phyloP scores from a whole-genome alignment of 2,329 filamentous ascomycete species.

The Pyrenochaeta sp. region DNA sequence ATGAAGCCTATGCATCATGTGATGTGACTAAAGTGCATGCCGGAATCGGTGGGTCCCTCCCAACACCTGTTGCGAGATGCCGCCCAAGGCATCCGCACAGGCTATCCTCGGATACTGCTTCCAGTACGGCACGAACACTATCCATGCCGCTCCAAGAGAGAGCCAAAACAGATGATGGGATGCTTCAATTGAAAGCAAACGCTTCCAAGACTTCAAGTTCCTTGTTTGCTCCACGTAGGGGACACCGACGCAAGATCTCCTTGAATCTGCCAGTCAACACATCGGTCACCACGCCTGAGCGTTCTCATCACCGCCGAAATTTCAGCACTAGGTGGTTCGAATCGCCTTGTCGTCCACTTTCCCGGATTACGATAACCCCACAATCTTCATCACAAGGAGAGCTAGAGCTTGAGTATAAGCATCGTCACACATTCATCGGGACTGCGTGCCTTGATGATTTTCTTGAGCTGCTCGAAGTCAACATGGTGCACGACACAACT shows the following conservation, averaged over 20 bases:
- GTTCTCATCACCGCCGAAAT: neutral
- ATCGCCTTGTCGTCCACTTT: neutral
- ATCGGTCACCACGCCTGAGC: neutral
- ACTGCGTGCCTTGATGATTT: slow-evolving; percentile 38
- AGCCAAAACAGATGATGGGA: slow-evolving; percentile 12
- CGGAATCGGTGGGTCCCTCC: too few relatives aligned
- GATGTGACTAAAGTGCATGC: neutral
- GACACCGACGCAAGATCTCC: slow-evolving; percentile 19
- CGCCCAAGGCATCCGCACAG: slow-evolving; percentile 1
- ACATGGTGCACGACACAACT: slow-evolving; percentile 12
- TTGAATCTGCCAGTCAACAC: slow-evolving; percentile 19
- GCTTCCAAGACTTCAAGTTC: neutral
- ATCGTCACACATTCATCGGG: slow-evolving; percentile 43
- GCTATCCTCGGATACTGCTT: neutral
- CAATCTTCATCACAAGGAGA: slow-evolving; percentile 14
- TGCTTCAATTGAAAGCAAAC: slow-evolving; percentile 18
- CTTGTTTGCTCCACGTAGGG: neutral
- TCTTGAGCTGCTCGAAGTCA: slow-evolving; percentile 29
- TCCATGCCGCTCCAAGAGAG: slow-evolving; percentile 7
- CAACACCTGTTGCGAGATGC: neutral
- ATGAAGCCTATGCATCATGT: neutral
- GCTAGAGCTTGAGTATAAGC: slow-evolving; percentile 37
- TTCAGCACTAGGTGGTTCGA: neutral
- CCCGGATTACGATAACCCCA: neutral
- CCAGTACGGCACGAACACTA: neutral